Base-by-base conservation (phyloP, 2,329 filamentous ascomycete genomes). In the Stagonosporopsis vannaccii region DNA sequence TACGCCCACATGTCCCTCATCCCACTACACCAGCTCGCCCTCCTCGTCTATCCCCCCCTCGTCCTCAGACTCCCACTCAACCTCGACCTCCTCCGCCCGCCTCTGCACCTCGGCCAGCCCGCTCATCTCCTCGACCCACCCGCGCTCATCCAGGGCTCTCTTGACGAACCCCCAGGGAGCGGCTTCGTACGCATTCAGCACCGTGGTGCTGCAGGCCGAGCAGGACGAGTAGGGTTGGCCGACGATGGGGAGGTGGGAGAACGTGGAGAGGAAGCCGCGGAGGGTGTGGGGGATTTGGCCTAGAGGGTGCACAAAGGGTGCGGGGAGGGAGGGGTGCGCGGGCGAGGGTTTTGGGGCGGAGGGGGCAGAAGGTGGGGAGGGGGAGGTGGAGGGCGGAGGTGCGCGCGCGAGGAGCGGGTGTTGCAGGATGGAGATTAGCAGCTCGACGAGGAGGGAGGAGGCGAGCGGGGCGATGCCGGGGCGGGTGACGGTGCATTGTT, bases 401-500 rank as follows among this genome's bases (percentile, higher is more conserved):
- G 78, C 78, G 23, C 73, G 75, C 5, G 73, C 75, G 56, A 74
- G 73, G 8, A 77, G 72, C 1, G 77, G 78, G 61, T 82, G 94
- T 72, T 99, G 95, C 9, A 97, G 81, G 32, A 97, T 79, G 56
- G 91, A 96, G 9, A 93, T 88, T 25, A 99, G 84, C 5, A 98
- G 83, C 75, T 99, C 95, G 43, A 98, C 94, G 6, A 97, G 84
- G 30, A 96, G 83, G 2, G 92, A 91, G 2, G 95, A 97, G 7
- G 95, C 95, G 53, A 97, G 95, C 9, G 92, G 89, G 13, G 95
- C 94, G 32, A 97, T 87, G 15, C 95, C 95, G 0, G 95, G 95
- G 9, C 95, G 87, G 2, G 95, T 99, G 19, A 99, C 95, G 0
- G 95, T 99, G 77, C 95, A 99, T 78, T 98, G 95, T 75, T 99